These are phyloP conservation scores for Byssothecium circinans DNA, from an alignment of 2,329 filamentous ascomycete genomes.

Conservation along the genomic window DNA sequence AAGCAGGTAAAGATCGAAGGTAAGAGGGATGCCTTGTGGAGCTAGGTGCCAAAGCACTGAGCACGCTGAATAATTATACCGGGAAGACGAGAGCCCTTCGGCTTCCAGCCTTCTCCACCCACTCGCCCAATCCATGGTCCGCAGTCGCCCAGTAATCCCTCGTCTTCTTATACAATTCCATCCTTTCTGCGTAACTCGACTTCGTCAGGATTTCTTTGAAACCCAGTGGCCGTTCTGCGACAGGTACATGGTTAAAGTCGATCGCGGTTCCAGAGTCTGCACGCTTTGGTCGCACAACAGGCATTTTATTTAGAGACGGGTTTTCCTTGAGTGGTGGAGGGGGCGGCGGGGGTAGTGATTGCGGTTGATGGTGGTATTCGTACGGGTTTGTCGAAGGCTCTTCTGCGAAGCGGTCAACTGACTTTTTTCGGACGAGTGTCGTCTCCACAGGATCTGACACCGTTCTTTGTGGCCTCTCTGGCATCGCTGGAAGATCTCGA, in stretches of 20 bases:
- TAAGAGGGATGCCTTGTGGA: too few relatives aligned
- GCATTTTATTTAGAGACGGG: neutral
- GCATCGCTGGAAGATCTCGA: neutral
- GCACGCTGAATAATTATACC: too few relatives aligned
- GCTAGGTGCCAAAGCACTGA: too few relatives aligned
- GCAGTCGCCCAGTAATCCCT: constrained; percentile 40
- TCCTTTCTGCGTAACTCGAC: constrained; percentile 27
- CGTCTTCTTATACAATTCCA: constrained; percentile 37
- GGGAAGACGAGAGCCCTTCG: neutral
- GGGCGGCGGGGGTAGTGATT: neutral
- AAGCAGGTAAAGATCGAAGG: too few relatives aligned
- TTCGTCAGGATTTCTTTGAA: constrained; percentile 36
- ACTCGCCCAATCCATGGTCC: constrained; percentile 37
- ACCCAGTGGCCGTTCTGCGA: constrained; percentile 25
- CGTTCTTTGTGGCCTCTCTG: neutral
- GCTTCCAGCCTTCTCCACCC: constrained; percentile 22
- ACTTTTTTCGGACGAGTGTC: neutral
- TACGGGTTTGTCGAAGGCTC: neutral
- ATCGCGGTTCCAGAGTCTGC: constrained; percentile 38
- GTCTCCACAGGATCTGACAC: neutral
- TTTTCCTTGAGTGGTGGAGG: constrained; percentile 3
- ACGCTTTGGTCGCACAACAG: constrained; percentile 23
- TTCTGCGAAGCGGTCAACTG: neutral
- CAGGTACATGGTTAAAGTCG: constrained; percentile 23
- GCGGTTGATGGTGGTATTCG: neutral